Evolutionary conservation across 768 basidiomycete species (phyloP), one percentile per base, ranked within the genome.

Genomic region (Xerocomellus chrysenteron): DNA sequence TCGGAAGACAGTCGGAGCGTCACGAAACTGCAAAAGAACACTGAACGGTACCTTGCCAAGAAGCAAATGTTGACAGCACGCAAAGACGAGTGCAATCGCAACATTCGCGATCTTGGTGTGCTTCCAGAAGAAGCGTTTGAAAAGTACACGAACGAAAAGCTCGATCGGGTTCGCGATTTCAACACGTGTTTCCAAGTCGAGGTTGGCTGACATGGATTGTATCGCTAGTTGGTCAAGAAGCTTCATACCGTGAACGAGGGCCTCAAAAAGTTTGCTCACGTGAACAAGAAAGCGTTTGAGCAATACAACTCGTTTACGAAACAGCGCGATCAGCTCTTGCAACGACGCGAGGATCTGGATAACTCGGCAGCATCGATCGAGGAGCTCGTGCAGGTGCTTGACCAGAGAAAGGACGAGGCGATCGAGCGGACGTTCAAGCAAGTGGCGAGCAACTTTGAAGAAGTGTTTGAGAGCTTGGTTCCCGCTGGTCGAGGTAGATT

Each of bases 231-330:
- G 44, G 85, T 95, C 65, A 96, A 94, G 75, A 90, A 90, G 61
- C 80, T 99, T n/a, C 94, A 96, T 62, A 79, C 81, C 14, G 87
- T 94, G 58, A 97, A 98, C 67, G 95, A 98, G 67, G 83, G 85
- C 28, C 77, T 99, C 64, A 96, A 97, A 72, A 96, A 94, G 71
- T 99, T 95, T 66, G 92, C 94, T 0, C 94, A 98, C 68, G 96
- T 98, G 59, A 99, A 99, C 79, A 99, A 99, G 80, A 98, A 98
- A 68, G 97, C 96, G 1, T 96, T 96, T 68, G 97, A 99, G 70
- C 96, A 98, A 71, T 98, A 97, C 77, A 92, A 84, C 70, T 95
- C 93, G 69, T 98, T 98, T 72, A 97, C 95, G 9, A 98, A 96
- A 69, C 96, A 98, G 71, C 88, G 95, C 2, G 95, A 98, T 68